Percentiles rank a stretch among this genome's conserved stretches.
These are phyloP conservation scores for Coemansia sp. DNA, from an alignment of 192 early-diverging fungal species.

Conservation along the genomic window DNA sequence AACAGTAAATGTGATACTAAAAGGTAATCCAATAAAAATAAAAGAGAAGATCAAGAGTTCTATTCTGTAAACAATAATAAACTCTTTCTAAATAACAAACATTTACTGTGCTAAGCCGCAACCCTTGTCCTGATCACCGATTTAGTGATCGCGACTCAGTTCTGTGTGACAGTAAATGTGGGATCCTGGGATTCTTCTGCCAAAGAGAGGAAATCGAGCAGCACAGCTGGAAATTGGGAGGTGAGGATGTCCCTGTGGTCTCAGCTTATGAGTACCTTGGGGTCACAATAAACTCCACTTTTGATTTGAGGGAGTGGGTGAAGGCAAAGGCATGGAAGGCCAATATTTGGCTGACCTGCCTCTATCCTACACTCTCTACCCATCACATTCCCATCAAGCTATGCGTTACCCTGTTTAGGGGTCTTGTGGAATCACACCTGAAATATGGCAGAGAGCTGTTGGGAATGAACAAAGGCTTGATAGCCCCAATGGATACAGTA, in stretches of 20 bases:
- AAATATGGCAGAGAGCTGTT: not conserved
- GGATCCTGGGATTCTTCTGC: too few relatives aligned
- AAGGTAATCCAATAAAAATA: too few relatives aligned
- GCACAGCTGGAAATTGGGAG: conserved; percentile 2
- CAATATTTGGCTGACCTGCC: not conserved
- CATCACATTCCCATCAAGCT: conserved; percentile 5
- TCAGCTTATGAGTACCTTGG: conserved; percentile 1
- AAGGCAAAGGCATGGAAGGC: too few relatives aligned
- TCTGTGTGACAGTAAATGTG: too few relatives aligned
- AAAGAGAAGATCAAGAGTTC: too few relatives aligned
- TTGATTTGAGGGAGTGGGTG: conserved; percentile 5
- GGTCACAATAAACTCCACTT: conserved; percentile 2
- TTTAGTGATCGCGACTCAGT: too few relatives aligned
- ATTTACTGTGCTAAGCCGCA: too few relatives aligned
- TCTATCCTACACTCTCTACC: not conserved
- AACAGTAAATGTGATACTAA: too few relatives aligned
- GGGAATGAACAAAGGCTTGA: conserved; percentile 2
- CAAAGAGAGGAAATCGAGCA: conserved; percentile 1
- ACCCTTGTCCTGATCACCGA: too few relatives aligned
- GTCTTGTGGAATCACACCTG: conserved; percentile 1
- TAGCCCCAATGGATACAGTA: not conserved
- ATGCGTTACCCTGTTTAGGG: not conserved
- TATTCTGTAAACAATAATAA: too few relatives aligned
- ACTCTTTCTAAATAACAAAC: too few relatives aligned
- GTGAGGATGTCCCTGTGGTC: not conserved